A percentile compares a stretch with the other conserved stretches of the same genome.
phyloP scores from a whole-genome alignment of 202 grass and related monocot species.

The Bolboschoenoplectus hybrid region DNA sequence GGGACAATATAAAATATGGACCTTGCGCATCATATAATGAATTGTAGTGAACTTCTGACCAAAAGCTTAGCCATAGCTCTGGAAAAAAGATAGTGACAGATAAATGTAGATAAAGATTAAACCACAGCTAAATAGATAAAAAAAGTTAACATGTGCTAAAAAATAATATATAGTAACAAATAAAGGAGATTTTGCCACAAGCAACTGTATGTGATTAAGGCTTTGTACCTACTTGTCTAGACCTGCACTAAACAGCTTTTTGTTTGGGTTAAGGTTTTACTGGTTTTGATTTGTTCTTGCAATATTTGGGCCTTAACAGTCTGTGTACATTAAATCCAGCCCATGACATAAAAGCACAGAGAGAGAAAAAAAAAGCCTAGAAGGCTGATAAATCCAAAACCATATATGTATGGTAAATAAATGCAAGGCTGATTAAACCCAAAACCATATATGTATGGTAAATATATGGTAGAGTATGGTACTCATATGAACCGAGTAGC shows the following conservation, averaged over 20 bases:
- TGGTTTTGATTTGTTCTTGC: background rate
- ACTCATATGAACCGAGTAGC: constrained; percentile 3
- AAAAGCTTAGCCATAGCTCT: constrained; percentile 99
- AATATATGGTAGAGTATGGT: background rate
- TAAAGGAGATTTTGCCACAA: background rate
- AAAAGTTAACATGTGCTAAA: background rate
- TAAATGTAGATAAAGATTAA: constrained; percentile 11
- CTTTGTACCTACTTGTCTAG: background rate
- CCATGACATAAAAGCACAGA: background rate
- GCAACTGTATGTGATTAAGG: background rate
- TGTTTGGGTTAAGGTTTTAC: background rate
- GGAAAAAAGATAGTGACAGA: constrained; percentile 33
- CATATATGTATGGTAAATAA: too few relatives aligned
- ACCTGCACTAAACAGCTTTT: background rate
- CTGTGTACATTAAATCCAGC: background rate
- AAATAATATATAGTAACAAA: background rate
- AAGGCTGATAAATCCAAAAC: background rate
- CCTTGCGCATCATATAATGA: constrained; percentile 93
- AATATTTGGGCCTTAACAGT: constrained; percentile 2
- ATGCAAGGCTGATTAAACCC: background rate
- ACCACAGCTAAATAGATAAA: background rate
- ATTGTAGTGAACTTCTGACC: constrained; percentile 99
- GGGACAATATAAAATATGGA: constrained; percentile 39
- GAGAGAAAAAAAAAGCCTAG: background rate
- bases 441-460: background rate